Conservation (phyloP, 768 basidiomycete genomes). For the Boletus speciosus region DNA sequence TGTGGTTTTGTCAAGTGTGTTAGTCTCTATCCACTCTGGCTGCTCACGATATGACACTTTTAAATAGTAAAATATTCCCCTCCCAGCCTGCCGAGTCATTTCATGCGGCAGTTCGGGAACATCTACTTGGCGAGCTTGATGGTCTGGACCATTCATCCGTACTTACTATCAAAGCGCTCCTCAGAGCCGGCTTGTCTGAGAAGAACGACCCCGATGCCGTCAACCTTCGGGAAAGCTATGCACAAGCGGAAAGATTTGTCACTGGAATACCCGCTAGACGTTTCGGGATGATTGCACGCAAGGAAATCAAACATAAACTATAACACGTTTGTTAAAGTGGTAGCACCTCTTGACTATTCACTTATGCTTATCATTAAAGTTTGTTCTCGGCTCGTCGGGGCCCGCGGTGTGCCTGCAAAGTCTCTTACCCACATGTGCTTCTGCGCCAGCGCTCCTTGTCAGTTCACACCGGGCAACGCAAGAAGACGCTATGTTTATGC, state of each 20-base stretch:
- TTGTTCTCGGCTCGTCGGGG: not conserved
- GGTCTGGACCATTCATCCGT: slow-evolving; percentile 57
- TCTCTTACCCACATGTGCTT: not conserved
- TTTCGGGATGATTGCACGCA: slow-evolving; percentile 55
- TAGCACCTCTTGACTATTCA: not conserved
- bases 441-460: not conserved
- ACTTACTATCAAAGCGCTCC: slow-evolving; percentile 49
- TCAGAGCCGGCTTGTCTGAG: slow-evolving; percentile 54
- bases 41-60: not conserved
- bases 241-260: slow-evolving; percentile 62
- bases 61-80: slow-evolving; percentile 55
- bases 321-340: slow-evolving; percentile 21
- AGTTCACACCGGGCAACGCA: not conserved
- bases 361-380: not conserved
- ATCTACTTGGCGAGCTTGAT: slow-evolving; percentile 51
- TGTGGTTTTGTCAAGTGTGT: slow-evolving; percentile 65
- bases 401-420: not conserved
- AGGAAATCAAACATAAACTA: slow-evolving; percentile 65
- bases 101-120: slow-evolving; percentile 47
- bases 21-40: not conserved
- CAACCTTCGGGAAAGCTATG: slow-evolving; percentile 67
- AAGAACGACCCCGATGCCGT: slow-evolving; percentile 62
- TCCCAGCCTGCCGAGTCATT: slow-evolving; percentile 49
- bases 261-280: slow-evolving; percentile 54
- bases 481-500: not conserved